These are phyloP conservation scores for Chloris gayana DNA, from an alignment of 176 grass and related monocot species.

Conservation along the genomic window DNA sequence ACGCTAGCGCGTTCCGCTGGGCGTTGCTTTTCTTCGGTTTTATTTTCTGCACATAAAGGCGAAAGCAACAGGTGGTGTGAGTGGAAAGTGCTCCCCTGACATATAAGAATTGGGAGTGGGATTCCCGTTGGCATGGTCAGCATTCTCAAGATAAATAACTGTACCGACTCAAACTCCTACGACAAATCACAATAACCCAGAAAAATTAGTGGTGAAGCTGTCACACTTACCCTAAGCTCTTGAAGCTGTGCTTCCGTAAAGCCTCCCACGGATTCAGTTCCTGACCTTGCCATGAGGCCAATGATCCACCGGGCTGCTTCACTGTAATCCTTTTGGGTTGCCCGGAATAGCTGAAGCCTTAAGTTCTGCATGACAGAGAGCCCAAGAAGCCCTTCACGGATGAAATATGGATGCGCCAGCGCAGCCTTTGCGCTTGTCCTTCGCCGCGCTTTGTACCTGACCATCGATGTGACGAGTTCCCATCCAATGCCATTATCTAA, in stretches of 20 bases:
- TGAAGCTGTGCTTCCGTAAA: conserved; percentile 99
- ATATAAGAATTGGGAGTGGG: neutral
- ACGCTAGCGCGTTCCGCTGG: conserved; percentile 76
- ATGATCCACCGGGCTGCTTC: conserved; percentile 82
- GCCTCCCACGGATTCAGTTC: conserved; percentile 79
- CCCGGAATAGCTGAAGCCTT: conserved; percentile 74
- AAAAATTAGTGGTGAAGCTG: neutral
- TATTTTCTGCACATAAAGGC: conserved; percentile 63
- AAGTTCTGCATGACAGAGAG: conserved; percentile 89
- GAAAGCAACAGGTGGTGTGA: conserved; percentile 16
- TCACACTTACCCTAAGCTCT: conserved; percentile 65
- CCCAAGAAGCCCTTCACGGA: conserved; percentile 80
- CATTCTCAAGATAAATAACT: neutral
- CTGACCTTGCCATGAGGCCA: conserved; percentile 81
- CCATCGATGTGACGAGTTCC: conserved; percentile 85
- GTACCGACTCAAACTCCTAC: neutral
- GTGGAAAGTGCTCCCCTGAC: conserved; percentile 12
- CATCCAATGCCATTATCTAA: conserved; percentile 82
- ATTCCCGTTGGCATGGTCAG: neutral
- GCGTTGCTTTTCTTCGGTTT: conserved; percentile 68
- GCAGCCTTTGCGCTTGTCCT: conserved; percentile 84
- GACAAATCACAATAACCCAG: too few relatives aligned
- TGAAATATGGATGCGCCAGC: conserved; percentile 86
- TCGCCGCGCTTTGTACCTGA: conserved; percentile 82
- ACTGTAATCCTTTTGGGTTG: conserved; percentile 93